phyloP scores from a whole-genome alignment of 306 rosid genomes.

The Prosopis cineraria region DNA sequence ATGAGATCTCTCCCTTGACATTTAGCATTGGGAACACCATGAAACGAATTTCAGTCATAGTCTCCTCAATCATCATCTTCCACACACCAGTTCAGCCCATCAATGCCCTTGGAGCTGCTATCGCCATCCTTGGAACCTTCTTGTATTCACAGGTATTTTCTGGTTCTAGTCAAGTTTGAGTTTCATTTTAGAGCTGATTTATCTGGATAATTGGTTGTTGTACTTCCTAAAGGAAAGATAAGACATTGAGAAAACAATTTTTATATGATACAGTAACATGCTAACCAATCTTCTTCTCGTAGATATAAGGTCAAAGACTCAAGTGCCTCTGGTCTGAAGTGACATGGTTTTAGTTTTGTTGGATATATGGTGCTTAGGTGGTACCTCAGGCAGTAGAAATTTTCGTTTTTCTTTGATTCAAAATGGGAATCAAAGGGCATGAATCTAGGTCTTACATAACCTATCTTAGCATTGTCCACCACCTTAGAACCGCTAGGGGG shows the following conservation, averaged over 20 bases:
- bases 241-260: not conserved
- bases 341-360: not conserved
- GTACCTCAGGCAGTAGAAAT: not conserved
- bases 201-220: not conserved
- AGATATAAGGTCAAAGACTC: not conserved
- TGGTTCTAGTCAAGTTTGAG: not conserved
- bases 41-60: conserved; percentile 92
- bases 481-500: not conserved
- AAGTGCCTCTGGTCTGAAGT: not conserved
- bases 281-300: not conserved
- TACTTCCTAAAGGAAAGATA: not conserved
- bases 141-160: conserved; percentile 83
- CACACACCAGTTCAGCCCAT: conserved; percentile 87
- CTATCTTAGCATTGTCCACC: not conserved
- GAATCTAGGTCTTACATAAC: not conserved
- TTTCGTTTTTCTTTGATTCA: not conserved
- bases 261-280: not conserved
- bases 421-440: not conserved
- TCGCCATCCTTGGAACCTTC: conserved; percentile 89
- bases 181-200: not conserved
- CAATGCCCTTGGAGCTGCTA: conserved; percentile 92
- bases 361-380: not conserved
- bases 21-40: conserved; percentile 93
- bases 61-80: conserved; percentile 94
- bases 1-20: conserved; percentile 91